Percentiles rank a stretch among this genome's conserved stretches.
Conservation (phyloP, 495 filamentous ascomycete genomes). For the Cercophora samala region DNA sequence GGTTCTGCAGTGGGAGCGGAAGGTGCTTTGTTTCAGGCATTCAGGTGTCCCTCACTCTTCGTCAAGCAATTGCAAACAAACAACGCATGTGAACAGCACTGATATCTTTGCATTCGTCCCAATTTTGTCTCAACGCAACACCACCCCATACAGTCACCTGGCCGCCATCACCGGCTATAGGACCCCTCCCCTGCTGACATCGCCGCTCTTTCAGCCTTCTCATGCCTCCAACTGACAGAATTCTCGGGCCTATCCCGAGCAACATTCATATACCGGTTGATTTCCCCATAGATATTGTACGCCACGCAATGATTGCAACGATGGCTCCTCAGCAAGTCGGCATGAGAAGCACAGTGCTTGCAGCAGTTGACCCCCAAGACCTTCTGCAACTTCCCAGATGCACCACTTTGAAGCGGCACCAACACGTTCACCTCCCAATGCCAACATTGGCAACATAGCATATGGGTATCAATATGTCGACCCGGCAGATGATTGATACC, state of each 20-base stretch:
- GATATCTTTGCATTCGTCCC: too few relatives aligned
- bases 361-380: not conserved
- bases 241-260: not conserved
- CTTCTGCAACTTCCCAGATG: not conserved
- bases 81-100: too few relatives aligned
- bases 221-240: not conserved
- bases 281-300: slow-evolving; percentile 3
- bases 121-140: too few relatives aligned
- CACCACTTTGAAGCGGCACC: not conserved
- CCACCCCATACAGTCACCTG: too few relatives aligned
- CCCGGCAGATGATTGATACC: not conserved
- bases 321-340: not conserved
- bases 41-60: too few relatives aligned
- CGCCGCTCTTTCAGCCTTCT: not conserved
- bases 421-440: not conserved
- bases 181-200: not conserved
- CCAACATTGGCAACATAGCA: slow-evolving; percentile 1
- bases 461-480: not conserved
- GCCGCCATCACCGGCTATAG: not conserved
- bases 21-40: too few relatives aligned
- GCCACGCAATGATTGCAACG: not conserved
- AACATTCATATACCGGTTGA: not conserved
- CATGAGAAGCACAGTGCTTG: not conserved
- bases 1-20: not conserved
- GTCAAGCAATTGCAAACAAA: too few relatives aligned